Base-by-base conservation (phyloP, 208 protist genomes). In the Leishmania turanica region DNA sequence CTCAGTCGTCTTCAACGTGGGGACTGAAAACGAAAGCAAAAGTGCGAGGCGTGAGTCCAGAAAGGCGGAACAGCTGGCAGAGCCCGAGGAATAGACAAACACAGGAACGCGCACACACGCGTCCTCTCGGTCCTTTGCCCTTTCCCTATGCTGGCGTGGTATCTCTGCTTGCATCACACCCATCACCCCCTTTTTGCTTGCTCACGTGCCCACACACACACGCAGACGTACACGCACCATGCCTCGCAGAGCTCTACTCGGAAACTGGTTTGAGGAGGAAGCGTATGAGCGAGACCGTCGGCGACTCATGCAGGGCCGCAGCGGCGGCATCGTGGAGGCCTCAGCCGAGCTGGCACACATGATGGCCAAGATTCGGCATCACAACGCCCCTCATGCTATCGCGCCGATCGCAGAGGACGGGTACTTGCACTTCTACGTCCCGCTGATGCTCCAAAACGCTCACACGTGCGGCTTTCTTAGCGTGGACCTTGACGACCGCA, bases 241-340 rank as follows among this genome's bases (percentile, higher is more conserved):
- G 94, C 94, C 92, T 15, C 88, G 83, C 69, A 85, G 85, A 80
- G 78, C 92, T 19, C 82, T 97, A 42, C 72, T 96, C 9, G 95
- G 93, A 2, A 97, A 97, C 80, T 96, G 95, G 93, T 93, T 92
- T 75, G 93, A 97, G 79, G 92, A 96, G 82, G 90, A 96, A 78
- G 92, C 90, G 17, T 96, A 96, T 77, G 83, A 89, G 73, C 85
- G 85, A 7, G 93, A 96, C 60, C 89, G 91, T 62, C 88, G 86
- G 76, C 89, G 86, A 24, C 90, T 97, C n/a, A 92, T 95, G 86
- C 85, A 97, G 62, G 89, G 89, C 54, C 84, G 86, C 73, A 80
- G 84, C 34, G 92, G 94, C 40, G 90, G 87, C 13, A 51, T 91
- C 49, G 89, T 96, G 24, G 90, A 93, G 69, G 91, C 91, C 40